Evolutionary conservation across 345 rosid genomes (phyloP).

Genomic region (Geranium brycei): DNA sequence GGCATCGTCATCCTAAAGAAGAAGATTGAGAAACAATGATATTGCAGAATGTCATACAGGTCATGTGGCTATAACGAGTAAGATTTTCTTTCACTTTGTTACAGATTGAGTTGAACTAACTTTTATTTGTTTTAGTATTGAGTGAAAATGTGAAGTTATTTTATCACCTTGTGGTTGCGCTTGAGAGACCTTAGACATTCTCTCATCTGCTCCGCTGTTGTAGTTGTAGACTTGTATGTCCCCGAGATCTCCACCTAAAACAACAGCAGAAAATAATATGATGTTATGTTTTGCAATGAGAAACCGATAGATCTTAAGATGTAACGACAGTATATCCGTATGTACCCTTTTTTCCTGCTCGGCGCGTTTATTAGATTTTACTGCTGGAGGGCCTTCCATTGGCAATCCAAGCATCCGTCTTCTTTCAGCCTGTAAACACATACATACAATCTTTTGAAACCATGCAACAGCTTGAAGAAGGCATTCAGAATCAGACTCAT

Average conservation of each 20-base stretch:
- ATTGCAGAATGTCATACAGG: neutral
- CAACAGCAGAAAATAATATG: slow-evolving; percentile 3
- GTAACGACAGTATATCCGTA: neutral
- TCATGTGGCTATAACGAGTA: too few species aligned
- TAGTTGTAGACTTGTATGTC: slow-evolving; percentile 6
- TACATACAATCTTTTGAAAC: neutral
- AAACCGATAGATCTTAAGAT: neutral
- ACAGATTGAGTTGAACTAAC: neutral
- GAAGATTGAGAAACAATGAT: neutral
- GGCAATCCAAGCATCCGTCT: slow-evolving; percentile 36
- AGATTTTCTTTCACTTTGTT: too few species aligned
- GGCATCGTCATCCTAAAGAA: slow-evolving; percentile 40
- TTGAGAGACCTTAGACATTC: slow-evolving; percentile 60
- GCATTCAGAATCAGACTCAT: too few species aligned
- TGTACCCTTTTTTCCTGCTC: slow-evolving; percentile 22
- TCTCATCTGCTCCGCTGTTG: slow-evolving; percentile 42
- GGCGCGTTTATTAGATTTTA: neutral
- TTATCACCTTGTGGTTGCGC: slow-evolving; percentile 41
- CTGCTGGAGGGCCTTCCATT: slow-evolving; percentile 10
- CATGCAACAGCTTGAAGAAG: neutral
- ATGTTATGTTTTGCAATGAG: neutral
- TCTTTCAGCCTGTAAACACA: slow-evolving; percentile 41
- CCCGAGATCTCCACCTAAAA: slow-evolving; percentile 23
- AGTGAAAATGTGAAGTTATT: slow-evolving; percentile 3
- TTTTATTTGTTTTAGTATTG: neutral